Percentiles rank a stretch among this genome's conserved stretches.
phyloP scores from a whole-genome alignment of 225 moss, liverwort and hornwort genomes.

The Anthoceros angustus region DNA sequence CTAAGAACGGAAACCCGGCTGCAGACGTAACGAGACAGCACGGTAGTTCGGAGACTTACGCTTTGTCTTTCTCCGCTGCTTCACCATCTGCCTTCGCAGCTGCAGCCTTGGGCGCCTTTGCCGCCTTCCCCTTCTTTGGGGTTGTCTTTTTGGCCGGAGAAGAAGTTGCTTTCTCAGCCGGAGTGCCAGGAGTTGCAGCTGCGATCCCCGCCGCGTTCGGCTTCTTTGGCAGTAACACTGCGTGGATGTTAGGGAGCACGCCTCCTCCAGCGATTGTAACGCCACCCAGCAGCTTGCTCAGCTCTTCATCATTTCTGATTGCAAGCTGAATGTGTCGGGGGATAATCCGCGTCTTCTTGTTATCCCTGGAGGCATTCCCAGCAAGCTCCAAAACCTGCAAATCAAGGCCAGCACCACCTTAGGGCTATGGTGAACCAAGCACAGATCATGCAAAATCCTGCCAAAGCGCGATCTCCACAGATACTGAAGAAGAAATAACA shows the following conservation, averaged over 20 bases:
- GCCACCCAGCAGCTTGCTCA: constrained; percentile 5
- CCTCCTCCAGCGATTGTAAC: not conserved
- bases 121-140: not conserved
- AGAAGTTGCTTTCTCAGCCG: too few species aligned
- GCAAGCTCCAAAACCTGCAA: not conserved
- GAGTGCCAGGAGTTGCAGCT: not conserved
- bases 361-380: not conserved
- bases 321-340: not conserved
- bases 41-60: not conserved
- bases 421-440: too few species aligned
- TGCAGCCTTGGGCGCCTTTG: not conserved
- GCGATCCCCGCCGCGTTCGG: not conserved
- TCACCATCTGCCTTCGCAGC: not conserved
- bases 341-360: not conserved
- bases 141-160: too few species aligned
- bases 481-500: too few species aligned
- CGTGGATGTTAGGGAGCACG: constrained; percentile 2
- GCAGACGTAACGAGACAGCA: too few species aligned
- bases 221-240: not conserved
- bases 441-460: too few species aligned
- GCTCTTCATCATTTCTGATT: not conserved
- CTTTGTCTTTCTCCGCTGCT: not conserved
- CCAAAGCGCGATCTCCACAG: too few species aligned
- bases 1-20: too few species aligned
- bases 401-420: too few species aligned